These are phyloP conservation scores for Phialocephala sp. DNA, from an alignment of 2,329 filamentous ascomycete species.

Conservation along the genomic window DNA sequence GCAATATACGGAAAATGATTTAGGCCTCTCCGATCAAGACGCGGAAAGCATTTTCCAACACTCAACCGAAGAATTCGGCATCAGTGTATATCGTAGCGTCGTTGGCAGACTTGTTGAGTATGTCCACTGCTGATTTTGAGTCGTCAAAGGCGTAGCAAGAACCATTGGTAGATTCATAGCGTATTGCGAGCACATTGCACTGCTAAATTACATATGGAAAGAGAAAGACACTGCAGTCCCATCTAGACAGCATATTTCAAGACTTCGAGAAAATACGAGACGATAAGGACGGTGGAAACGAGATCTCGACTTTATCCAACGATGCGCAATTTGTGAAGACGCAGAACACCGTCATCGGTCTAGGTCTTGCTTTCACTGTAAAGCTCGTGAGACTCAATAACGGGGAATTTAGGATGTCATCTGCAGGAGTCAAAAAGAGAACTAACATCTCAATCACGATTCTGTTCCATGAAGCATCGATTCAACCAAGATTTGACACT, in stretches of 20 bases:
- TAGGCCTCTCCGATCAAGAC: conserved; percentile 25
- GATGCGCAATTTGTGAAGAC: neutral
- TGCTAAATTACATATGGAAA: conserved; percentile 27
- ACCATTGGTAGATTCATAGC: conserved; percentile 26
- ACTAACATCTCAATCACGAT: conserved; percentile 30
- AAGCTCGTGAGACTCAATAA: conserved; percentile 30
- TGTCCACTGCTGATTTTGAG: conserved; percentile 35
- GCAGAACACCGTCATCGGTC: conserved; percentile 16
- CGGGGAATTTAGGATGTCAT: conserved; percentile 31
- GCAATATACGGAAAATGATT: conserved; percentile 31
- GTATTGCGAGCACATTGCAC: conserved; percentile 26
- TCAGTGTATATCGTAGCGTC: conserved; percentile 31
- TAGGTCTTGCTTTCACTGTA: conserved; percentile 32
- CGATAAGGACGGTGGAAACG: conserved; percentile 22
- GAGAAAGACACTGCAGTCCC: no score
- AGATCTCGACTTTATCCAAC: neutral
- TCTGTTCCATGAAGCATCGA: conserved; percentile 25
- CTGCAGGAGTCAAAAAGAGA: conserved; percentile 23
- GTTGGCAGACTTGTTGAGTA: conserved; percentile 30
- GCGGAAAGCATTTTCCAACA: conserved; percentile 19
- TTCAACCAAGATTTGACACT: neutral
- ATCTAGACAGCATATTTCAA: conserved; percentile 31
- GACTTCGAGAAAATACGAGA: conserved; percentile 31
- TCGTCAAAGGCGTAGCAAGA: conserved; percentile 26
- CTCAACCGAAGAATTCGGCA: conserved; percentile 20